Evolutionary conservation across 805 yeast genomes (phyloP).

Genomic region (Yamadazyma sp.): DNA sequence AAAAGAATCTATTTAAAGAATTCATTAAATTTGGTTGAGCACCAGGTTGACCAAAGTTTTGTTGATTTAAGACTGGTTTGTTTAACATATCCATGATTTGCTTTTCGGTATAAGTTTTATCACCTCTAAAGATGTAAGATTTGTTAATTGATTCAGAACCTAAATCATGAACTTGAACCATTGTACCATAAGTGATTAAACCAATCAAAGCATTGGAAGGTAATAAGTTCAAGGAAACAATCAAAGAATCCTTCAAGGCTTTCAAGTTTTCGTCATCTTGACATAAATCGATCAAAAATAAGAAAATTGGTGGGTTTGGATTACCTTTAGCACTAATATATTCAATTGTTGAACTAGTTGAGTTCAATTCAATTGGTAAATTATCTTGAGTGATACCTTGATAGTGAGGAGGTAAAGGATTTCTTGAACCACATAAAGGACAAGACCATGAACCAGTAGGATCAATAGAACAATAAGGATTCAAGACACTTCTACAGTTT

Average conservation of each 20-base stretch:
- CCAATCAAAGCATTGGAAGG: slow-evolving; percentile 59
- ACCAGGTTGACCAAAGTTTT: slow-evolving; percentile 3
- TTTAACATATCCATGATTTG: slow-evolving; percentile 29
- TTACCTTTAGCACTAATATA: slow-evolving; percentile 40
- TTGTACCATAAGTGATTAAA: slow-evolving; percentile 56
- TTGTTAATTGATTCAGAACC: slow-evolving; percentile 27
- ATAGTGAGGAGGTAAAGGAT: slow-evolving; percentile 33
- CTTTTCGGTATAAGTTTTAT: slow-evolving; percentile 46
- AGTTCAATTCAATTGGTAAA: slow-evolving; percentile 34
- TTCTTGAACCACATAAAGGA: slow-evolving; percentile 51
- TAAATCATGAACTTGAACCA: slow-evolving; percentile 57
- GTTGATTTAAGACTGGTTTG: slow-evolving; percentile 11
- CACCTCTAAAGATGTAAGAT: slow-evolving; percentile 53
- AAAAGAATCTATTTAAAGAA: slow-evolving; percentile 36
- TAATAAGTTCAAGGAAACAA: slow-evolving; percentile 40
- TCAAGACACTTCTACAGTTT: slow-evolving; percentile 51
- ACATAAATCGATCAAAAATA: slow-evolving; percentile 59
- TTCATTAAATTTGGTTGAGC: slow-evolving; percentile 7
- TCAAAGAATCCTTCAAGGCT: slow-evolving; percentile 48
- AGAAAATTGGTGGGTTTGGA: slow-evolving; percentile 45
- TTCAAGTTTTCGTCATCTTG: slow-evolving; percentile 46
- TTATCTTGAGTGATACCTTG: slow-evolving; percentile 16
- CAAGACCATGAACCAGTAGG: slow-evolving; percentile 49
- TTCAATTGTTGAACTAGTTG: slow-evolving; percentile 49
- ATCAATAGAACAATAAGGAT: slow-evolving; percentile 46